Evolutionary conservation across 75 land plant species (phyloP).

Genomic region (Adiantum capillusveneris): DNA sequence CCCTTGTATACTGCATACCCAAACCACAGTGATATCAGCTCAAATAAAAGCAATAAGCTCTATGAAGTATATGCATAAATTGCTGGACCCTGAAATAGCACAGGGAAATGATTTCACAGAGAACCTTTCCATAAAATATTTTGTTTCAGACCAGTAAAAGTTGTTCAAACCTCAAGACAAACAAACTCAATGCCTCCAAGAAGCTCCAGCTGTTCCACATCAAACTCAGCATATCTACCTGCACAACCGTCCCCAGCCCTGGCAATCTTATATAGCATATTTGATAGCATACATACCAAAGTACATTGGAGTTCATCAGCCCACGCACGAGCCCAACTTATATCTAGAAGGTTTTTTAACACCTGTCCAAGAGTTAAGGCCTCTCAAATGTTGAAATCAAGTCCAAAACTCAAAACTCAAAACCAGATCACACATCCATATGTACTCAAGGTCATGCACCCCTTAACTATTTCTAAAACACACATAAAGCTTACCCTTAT

Average conservation of each 20-base stretch:
- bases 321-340: slow-evolving; percentile 86
- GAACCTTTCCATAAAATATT: too few relatives aligned
- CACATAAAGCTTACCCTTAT: slow-evolving; percentile 59
- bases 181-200: slow-evolving; percentile 88
- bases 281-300: slow-evolving; percentile 77
- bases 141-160: too few relatives aligned
- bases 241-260: slow-evolving; percentile 12
- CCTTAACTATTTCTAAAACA: too few relatives aligned
- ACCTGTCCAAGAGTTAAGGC: slow-evolving; percentile 55
- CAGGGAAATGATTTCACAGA: too few relatives aligned
- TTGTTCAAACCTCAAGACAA: slow-evolving; percentile 80
- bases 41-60: too few relatives aligned
- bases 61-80: too few relatives aligned
- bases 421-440: too few relatives aligned
- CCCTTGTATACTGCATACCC: slow-evolving; percentile 68
- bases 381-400: too few relatives aligned
- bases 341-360: slow-evolving; percentile 59
- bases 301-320: slow-evolving; percentile 87
- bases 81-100: too few relatives aligned
- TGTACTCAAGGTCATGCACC: too few relatives aligned
- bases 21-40: neutral
- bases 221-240: slow-evolving; percentile 31
- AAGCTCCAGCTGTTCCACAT: slow-evolving; percentile 60
- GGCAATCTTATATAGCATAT: slow-evolving; percentile 56
- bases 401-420: too few relatives aligned